Base-by-base conservation (phyloP, 176 grass and related monocot genomes). In the Guadua angustifolia region DNA sequence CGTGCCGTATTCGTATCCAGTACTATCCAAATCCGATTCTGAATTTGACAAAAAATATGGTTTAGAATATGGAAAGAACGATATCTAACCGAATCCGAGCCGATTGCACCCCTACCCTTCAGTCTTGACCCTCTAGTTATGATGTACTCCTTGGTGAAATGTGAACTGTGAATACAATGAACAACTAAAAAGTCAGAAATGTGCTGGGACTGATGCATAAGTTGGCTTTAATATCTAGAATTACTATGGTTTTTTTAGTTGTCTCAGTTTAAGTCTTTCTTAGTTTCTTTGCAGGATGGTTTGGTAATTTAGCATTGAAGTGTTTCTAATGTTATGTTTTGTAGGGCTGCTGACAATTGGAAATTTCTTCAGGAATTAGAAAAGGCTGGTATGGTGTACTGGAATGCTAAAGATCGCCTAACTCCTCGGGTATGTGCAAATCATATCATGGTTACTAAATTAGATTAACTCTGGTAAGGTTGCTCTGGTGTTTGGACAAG, bases 351-450 rank as follows among this genome's bases (percentile, higher is more conserved):
- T 81, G 87, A 94, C 55, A 99, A 95, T 82, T 99, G 35, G 93
- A n/a, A n/a, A n/a, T n/a, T n/a, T n/a, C n/a, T n/a, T n/a, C n/a
- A n/a, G n/a, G n/a, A n/a, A n/a, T n/a, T n/a, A n/a, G n/a, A 95
- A 77, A 95, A 92, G 74, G 96, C 96, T 25, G 91, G 88, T 50
- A 95, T 94, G 43, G 93, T 99, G 8, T 99, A 95, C 79, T 95
- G 96, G 96, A 94, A 80, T 81, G 88, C 90, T 79, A 95, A 90
- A 87, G 93, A 99, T 79, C 73, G 77, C 36, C 56, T 94, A 60
- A 93, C 96, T 90, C 93, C 96, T 80, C 87, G 96, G 81, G 93
- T 95, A 58, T 29, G 2, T 55, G 55, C 3, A 14, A 85, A 59
- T 70, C 39, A 39, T 67, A 46, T 56, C 39, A 43, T 40, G 11